Evolutionary conservation across 306 rosid species (phyloP), one percentile per base, ranked within the genome.

Genomic region (Lathyrus sativus): DNA sequence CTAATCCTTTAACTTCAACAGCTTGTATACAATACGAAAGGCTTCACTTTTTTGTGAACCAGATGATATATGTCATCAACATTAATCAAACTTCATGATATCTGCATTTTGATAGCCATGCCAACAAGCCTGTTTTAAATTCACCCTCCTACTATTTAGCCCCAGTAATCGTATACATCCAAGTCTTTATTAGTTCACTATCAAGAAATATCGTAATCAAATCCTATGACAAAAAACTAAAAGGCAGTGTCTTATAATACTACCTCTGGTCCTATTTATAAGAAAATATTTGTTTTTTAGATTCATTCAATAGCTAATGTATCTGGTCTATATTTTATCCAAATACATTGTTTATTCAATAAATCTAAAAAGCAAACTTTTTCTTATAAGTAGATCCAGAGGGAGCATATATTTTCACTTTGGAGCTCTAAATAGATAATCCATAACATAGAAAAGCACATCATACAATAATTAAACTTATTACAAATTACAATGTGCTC

Each of bases 161-260:
- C 39, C 69, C 7, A 14, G 72, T 45, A 59, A 73, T n/a, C 48
- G 7, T 56, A 15, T 56, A 61, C 49, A 41, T 29, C 29, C 50
- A 46, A 37, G 66, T 39, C 26, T 19, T n/a, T 18, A 69, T 31
- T 54, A 19, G 59, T 56, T 70, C 49, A 61, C 41, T 53, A 55
- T 24, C 49, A 19, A 68, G 42, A 67, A 24, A 62, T 61, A 68
- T 35, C 15, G 12, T 50, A 24, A n/a, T 9, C 18, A 19, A 48
- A 62, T 39, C 63, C 38, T 29, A 69, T 18, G 18, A 43, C 50
- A 35, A 37, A 37, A 12, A 38, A 31, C 65, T 46, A 62, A 9
- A 24, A 24, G 26, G 35, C 35, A 24, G 54, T 31, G 41, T 37
- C 44, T 67, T 10, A 60, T 44, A 53, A 50, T 19, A n/a, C n/a